Evolutionary conservation across 2,329 filamentous ascomycete species (phyloP).

Genomic region (Fusarium sulawesiense): DNA sequence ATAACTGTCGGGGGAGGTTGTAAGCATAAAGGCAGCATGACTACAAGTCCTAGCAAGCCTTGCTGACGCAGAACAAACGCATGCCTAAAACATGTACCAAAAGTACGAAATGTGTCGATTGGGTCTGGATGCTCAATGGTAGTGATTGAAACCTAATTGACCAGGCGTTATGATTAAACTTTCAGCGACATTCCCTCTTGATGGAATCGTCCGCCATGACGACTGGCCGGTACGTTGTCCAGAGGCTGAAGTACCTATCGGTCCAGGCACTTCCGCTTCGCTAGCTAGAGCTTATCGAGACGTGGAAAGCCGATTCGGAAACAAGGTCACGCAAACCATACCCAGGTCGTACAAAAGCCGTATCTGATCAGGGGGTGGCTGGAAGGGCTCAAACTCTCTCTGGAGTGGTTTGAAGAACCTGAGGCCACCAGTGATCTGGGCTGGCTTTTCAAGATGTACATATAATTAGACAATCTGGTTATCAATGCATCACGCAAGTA

Average conservation of each 20-base stretch:
- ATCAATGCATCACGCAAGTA: conserved; percentile 14
- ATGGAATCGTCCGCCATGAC: conserved; percentile 8
- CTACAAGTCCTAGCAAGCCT: conserved; percentile 24
- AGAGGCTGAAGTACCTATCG: conserved; percentile 31
- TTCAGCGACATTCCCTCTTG: conserved; percentile 25
- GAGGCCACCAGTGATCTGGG: conserved; percentile 21
- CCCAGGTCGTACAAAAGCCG: conserved; percentile 20
- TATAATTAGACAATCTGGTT: background rate
- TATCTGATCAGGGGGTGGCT: conserved; percentile 36
- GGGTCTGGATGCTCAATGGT: background rate
- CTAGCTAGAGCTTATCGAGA: conserved; percentile 26
- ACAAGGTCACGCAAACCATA: conserved; percentile 14
- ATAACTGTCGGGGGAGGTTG: conserved; percentile 8
- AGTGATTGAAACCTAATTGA: background rate
- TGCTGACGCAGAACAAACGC: conserved; percentile 4
- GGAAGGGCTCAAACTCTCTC: conserved; percentile 2
- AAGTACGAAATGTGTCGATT: conserved; percentile 1
- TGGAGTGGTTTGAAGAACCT: background rate
- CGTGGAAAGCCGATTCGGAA: conserved; percentile 26
- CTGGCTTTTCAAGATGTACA: conserved; percentile 12
- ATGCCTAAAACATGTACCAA: background rate
- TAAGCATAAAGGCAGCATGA: conserved; percentile 24
- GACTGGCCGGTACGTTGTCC: conserved; percentile 14
- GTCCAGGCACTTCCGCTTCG: conserved; percentile 30
- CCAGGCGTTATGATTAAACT: conserved; percentile 19